These are phyloP conservation scores for Epithele typhae DNA, from an alignment of 768 basidiomycete genomes.

Conservation along the genomic window DNA sequence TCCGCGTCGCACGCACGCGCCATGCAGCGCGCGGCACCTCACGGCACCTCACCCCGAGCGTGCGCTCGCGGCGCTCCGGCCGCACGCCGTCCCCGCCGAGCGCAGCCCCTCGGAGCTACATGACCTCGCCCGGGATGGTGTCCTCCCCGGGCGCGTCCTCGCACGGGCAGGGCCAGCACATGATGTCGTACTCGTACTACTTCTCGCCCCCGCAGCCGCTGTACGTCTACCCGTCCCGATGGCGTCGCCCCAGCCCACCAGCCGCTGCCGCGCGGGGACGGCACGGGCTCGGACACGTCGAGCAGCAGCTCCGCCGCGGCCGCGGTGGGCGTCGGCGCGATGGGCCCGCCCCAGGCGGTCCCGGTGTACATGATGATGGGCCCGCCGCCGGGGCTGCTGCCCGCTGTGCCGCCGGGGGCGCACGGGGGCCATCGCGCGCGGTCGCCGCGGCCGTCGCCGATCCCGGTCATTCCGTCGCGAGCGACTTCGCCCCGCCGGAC, in stretches of 20 bases:
- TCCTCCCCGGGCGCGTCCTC: constrained; percentile 18
- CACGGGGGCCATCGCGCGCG: not conserved
- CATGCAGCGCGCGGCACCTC: constrained; percentile 1
- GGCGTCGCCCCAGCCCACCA: too few species aligned
- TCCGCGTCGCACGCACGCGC: not conserved
- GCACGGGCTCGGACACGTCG: constrained; percentile 1
- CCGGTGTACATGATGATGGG: constrained; percentile 21
- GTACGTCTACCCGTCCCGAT: constrained; percentile 17
- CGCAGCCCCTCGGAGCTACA: constrained; percentile 9
- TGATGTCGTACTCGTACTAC: constrained; percentile 20
- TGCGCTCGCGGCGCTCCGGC: constrained; percentile 2
- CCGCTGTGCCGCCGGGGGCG: constrained; percentile 6
- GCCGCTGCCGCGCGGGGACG: not conserved
- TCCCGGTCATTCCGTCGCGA: too few species aligned
- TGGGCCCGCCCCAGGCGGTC: constrained; percentile 14
- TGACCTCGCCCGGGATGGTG: constrained; percentile 14
- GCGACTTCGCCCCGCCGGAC: too few species aligned
- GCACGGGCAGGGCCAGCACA: constrained; percentile 18
- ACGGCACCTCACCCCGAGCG: constrained; percentile 5
- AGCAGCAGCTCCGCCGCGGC: not conserved
- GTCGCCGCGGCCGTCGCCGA: too few species aligned
- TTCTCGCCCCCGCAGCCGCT: constrained; percentile 18
- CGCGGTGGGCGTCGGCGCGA: too few species aligned
- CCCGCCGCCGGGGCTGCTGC: constrained; percentile 15
- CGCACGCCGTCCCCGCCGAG: constrained; percentile 8